Evolutionary conservation across 2,329 filamentous ascomycete species (phyloP).

Genomic region (Magnaporthiopsis rhizophila): DNA sequence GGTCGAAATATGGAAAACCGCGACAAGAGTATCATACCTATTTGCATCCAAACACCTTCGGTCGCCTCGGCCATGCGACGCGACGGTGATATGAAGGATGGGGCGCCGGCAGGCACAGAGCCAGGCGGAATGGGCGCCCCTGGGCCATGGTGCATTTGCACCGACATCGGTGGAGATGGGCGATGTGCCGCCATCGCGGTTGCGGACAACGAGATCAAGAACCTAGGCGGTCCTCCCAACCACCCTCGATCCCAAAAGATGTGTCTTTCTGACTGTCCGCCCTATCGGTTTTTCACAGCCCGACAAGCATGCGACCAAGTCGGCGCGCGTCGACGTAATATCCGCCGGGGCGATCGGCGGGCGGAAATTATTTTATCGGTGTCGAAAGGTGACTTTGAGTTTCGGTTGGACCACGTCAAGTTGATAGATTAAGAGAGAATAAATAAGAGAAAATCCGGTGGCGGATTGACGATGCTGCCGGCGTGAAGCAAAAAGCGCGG

Average conservation of each 20-base stretch:
- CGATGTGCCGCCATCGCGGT: constrained; percentile 65
- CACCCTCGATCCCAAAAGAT: neutral
- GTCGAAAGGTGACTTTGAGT: neutral
- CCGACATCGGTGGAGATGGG: constrained; percentile 69
- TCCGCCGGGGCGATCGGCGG: neutral
- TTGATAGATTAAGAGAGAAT: neutral
- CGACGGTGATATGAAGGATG: constrained; percentile 51
- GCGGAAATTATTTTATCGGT: neutral
- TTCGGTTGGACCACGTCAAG: neutral
- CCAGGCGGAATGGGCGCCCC: constrained; percentile 37
- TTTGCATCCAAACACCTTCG: constrained; percentile 84
- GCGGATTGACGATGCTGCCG: constrained; percentile 10
- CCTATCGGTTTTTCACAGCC: neutral
- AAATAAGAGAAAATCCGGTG: constrained; percentile 5
- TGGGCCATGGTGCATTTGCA: constrained; percentile 57
- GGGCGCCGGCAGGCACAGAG: constrained; percentile 29
- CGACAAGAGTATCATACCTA: constrained; percentile 54
- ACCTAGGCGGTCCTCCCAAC: neutral
- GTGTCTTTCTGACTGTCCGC: neutral
- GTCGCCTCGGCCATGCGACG: constrained; percentile 74
- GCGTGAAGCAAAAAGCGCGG: neutral
- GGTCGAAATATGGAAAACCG: neutral
- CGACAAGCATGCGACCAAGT: neutral
- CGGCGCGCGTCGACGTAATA: neutral
- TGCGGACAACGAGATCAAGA: constrained; percentile 1